Conservation (phyloP, 129 eudicot species). For the Heracleum sosnowskyi region DNA sequence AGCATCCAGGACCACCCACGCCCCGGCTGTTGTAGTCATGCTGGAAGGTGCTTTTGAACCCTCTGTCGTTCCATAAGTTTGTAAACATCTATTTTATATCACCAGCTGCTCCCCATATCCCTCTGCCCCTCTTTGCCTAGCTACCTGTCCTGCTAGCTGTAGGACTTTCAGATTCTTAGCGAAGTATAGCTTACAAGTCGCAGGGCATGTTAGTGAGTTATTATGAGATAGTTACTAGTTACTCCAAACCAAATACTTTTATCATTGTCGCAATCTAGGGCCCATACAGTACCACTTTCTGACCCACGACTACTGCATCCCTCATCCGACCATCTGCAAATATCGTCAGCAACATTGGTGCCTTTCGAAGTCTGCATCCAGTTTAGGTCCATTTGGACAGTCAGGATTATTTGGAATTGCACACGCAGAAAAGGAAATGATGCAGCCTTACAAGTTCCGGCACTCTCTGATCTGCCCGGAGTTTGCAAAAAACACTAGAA, state of each 20-base stretch:
- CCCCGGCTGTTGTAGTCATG: constrained; percentile 46
- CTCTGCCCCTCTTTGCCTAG: constrained; percentile 52
- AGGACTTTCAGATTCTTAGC: background rate
- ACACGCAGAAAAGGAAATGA: constrained; percentile 50
- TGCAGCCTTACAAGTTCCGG: constrained; percentile 51
- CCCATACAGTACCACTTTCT: constrained; percentile 90
- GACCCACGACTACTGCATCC: constrained; percentile 64
- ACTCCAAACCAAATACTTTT: constrained; percentile 43
- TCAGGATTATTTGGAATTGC: constrained; percentile 41
- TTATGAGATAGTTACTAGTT: constrained; percentile 16
- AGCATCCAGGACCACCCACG: constrained; percentile 67
- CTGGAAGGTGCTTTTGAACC: constrained; percentile 40
- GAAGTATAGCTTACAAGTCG: background rate
- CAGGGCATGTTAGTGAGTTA: background rate
- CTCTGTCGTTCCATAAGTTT: constrained; percentile 3
- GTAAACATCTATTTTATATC: constrained; percentile 37
- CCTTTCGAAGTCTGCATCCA: constrained; percentile 74
- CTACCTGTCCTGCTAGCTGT: constrained; percentile 53
- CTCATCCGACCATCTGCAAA: constrained; percentile 14
- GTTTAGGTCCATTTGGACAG: constrained; percentile 74
- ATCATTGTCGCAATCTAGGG: constrained; percentile 59
- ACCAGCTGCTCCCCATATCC: constrained; percentile 58
- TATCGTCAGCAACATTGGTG: constrained; percentile 58
- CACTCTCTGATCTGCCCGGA: constrained; percentile 27
- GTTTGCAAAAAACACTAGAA: no score